Percentiles rank a stretch among this genome's conserved stretches.
These are phyloP conservation scores for Taxillus chinensis DNA, from an alignment of 164 flowering plant genomes.

Conservation along the genomic window DNA sequence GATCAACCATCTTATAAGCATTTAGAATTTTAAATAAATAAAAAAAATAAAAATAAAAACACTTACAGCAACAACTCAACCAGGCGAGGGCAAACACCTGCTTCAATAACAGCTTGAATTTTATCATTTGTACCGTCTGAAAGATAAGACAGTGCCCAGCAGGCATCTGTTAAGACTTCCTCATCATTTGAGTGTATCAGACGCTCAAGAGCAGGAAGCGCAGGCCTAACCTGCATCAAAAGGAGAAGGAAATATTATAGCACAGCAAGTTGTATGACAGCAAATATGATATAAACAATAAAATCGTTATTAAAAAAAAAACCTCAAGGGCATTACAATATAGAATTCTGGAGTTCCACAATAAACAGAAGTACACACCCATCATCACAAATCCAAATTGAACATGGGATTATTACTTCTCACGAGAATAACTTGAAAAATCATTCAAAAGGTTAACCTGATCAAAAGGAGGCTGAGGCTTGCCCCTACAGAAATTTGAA, in stretches of 20 bases:
- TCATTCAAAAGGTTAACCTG: slow-evolving; percentile 19
- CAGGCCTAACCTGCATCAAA: slow-evolving; percentile 32
- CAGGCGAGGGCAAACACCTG: slow-evolving; percentile 33
- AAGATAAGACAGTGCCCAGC: slow-evolving; percentile 51
- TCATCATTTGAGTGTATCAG: slow-evolving; percentile 41
- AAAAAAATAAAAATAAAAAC: not conserved
- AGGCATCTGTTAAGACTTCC: slow-evolving; percentile 45
- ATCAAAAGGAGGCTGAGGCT: slow-evolving; percentile 48
- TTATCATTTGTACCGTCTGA: slow-evolving; percentile 56
- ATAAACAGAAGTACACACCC: too few relatives aligned
- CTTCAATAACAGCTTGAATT: slow-evolving; percentile 52
- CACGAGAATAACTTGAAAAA: too few relatives aligned
- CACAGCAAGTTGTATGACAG: not conserved
- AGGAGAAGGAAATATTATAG: not conserved
- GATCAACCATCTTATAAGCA: too few relatives aligned
- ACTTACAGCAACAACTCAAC: slow-evolving; percentile 41
- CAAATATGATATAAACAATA: not conserved
- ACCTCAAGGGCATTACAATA: too few relatives aligned
- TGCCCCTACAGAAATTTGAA: slow-evolving; percentile 46
- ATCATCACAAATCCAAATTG: too few relatives aligned
- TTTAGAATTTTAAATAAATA: not conserved
- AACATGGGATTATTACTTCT: too few relatives aligned
- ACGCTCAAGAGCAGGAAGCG: slow-evolving; percentile 38
- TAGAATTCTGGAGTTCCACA: too few relatives aligned
- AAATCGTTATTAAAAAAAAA: too few relatives aligned